Percentiles rank a stretch among this genome's conserved stretches.
Conservation (phyloP, 2,329 filamentous ascomycete species). For the Aureobasidium sp. region DNA sequence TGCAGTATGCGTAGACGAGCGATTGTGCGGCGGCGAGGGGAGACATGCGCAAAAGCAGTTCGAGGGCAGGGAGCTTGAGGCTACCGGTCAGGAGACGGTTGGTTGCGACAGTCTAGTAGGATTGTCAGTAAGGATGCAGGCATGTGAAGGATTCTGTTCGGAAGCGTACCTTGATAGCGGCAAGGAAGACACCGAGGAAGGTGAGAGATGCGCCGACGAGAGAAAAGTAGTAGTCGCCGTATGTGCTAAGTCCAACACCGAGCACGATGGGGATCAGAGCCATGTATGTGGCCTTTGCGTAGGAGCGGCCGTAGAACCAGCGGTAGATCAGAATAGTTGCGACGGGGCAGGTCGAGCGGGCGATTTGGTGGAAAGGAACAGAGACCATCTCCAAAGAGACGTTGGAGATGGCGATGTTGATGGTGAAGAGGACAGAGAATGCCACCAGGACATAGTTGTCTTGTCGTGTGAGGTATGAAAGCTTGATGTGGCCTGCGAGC, state of each 20-base stretch:
- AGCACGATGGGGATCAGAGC: slow-evolving; percentile 53
- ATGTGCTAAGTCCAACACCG: slow-evolving; percentile 52
- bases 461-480: slow-evolving; percentile 43
- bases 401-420: slow-evolving; percentile 58
- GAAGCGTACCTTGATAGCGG: slow-evolving; percentile 34
- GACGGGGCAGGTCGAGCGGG: slow-evolving; percentile 53
- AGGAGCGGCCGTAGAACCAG: slow-evolving; percentile 47
- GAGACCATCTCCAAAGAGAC: slow-evolving; percentile 54
- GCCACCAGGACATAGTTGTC: slow-evolving; percentile 50
- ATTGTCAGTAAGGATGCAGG: neutral
- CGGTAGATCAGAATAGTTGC: slow-evolving; percentile 56
- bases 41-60: slow-evolving; percentile 55
- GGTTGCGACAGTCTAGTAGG: slow-evolving; percentile 46
- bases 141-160: neutral
- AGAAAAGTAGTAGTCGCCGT: slow-evolving; percentile 57
- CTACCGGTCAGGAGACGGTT: slow-evolving; percentile 57
- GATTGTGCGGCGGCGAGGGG: slow-evolving; percentile 52
- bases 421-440: slow-evolving; percentile 54
- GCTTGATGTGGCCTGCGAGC: slow-evolving; percentile 40
- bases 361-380: slow-evolving; percentile 58
- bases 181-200: slow-evolving; percentile 31
- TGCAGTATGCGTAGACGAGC: slow-evolving; percentile 43
- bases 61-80: slow-evolving; percentile 49
- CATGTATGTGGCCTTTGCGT: slow-evolving; percentile 49
- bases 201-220: slow-evolving; percentile 37